Evolutionary conservation across 2,329 filamentous ascomycete species (phyloP).

Genomic region (Delphinella strobiligena): DNA sequence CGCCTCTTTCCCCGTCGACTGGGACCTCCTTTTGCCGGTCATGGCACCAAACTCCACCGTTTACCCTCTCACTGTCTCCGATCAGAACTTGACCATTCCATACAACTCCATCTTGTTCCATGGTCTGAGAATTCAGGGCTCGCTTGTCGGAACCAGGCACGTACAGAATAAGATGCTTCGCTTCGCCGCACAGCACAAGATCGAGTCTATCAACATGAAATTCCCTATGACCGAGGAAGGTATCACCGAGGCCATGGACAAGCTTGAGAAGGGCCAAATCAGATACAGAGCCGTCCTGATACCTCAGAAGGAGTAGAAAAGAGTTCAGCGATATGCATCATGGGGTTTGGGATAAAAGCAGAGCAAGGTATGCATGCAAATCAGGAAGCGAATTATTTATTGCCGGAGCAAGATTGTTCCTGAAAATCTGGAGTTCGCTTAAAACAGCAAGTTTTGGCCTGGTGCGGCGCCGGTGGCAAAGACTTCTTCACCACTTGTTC

Average conservation of each 20-base stretch:
- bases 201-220: constrained; percentile 55
- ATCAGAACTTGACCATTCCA: constrained; percentile 40
- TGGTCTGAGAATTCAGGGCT: constrained; percentile 48
- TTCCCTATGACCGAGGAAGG: constrained; percentile 45
- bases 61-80: constrained; percentile 39
- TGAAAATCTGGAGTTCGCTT: too few relatives aligned
- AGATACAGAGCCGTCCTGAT: constrained; percentile 38
- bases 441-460: too few relatives aligned
- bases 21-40: constrained; percentile 33
- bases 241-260: constrained; percentile 35
- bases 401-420: too few relatives aligned
- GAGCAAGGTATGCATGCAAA: too few relatives aligned
- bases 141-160: constrained; percentile 38
- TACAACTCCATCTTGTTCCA: constrained; percentile 42
- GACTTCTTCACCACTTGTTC: too few relatives aligned
- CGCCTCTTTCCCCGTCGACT: constrained; percentile 33
- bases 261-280: constrained; percentile 35
- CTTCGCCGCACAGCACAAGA: constrained; percentile 49
- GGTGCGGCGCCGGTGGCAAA: too few relatives aligned
- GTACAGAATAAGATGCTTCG: constrained; percentile 54
- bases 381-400: too few relatives aligned
- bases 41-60: constrained; percentile 38
- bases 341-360: too few relatives aligned
- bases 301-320: constrained; percentile 10
- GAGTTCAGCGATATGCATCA: neutral